Conservation (phyloP, 2,329 filamentous ascomycete genomes). For the Catunica adiposa region DNA sequence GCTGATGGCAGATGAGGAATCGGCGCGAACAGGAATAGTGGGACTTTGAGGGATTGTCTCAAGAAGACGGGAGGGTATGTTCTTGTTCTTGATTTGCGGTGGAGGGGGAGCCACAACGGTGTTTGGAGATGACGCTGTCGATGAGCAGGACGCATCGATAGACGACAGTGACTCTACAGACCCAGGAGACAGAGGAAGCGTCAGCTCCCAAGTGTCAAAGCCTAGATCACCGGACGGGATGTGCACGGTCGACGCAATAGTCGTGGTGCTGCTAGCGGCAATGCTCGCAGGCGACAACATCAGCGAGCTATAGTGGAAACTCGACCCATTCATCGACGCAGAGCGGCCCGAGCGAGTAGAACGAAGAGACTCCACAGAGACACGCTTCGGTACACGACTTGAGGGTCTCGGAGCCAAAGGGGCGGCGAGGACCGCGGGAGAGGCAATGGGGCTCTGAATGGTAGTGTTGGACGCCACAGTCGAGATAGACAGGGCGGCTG, state of each 20-base stretch:
- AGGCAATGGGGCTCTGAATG: conserved; percentile 11
- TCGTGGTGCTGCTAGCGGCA: not conserved
- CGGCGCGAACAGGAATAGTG: conserved; percentile 6
- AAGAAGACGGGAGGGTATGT: conserved; percentile 12
- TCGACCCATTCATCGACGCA: not conserved
- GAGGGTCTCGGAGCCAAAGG: conserved; percentile 13
- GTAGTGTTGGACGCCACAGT: conserved; percentile 7
- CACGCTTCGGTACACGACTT: conserved; percentile 11
- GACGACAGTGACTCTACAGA: conserved; percentile 8
- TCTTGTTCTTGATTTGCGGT: conserved; percentile 8
- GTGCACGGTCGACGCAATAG: conserved; percentile 2
- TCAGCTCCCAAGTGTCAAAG: conserved; percentile 9
- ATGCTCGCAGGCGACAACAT: not conserved
- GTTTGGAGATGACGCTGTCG: not conserved
- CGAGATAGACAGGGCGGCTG: conserved; percentile 12
- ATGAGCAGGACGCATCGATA: conserved; percentile 1
- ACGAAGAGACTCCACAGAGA: conserved; percentile 12
- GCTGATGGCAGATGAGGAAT: not conserved
- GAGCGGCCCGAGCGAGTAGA: conserved; percentile 5
- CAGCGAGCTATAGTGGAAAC: conserved; percentile 1
- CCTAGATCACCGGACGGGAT: conserved; percentile 7
- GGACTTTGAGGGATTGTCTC: conserved; percentile 14
- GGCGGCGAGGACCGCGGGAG: conserved; percentile 6
- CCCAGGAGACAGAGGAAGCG: not conserved
- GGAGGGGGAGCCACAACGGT: conserved; percentile 1